phyloP scores from a whole-genome alignment of 1,284 basidiomycete genomes.

The Fomes fomentarius region DNA sequence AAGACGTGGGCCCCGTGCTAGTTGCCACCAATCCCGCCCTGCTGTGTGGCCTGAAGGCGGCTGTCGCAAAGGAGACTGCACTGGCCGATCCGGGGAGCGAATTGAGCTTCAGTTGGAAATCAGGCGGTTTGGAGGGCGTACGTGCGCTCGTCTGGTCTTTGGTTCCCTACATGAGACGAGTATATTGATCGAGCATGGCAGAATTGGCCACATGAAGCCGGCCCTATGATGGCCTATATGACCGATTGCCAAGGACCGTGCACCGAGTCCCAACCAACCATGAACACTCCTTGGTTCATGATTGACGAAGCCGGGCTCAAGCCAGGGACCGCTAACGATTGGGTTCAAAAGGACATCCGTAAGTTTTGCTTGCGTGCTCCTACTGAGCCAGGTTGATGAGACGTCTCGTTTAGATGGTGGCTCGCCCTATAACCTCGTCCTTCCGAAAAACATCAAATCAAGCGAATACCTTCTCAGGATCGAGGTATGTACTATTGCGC shows the following conservation, averaged over 20 bases:
- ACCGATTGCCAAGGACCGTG: background rate
- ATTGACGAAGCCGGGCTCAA: background rate
- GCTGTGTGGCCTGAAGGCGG: background rate
- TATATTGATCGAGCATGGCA: background rate
- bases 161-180: background rate
- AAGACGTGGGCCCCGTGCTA: background rate
- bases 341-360: background rate
- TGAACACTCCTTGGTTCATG: background rate
- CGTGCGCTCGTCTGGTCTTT: background rate
- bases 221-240: background rate
- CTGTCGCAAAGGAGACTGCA: background rate
- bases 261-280: background rate
- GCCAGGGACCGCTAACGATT: background rate
- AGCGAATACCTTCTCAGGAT: too few species aligned
- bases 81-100: background rate
- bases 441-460: too few species aligned
- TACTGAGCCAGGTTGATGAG: too few species aligned
- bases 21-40: background rate
- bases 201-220: background rate
- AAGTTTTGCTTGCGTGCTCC: background rate
- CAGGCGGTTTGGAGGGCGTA: background rate
- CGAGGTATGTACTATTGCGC: too few species aligned
- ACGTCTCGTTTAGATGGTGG: too few species aligned
- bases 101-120: background rate
- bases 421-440: too few species aligned